Evolutionary conservation across 2,329 filamentous ascomycete species (phyloP), one percentile per base, ranked within the genome.

Genomic region (Cladosporium oxysporum): DNA sequence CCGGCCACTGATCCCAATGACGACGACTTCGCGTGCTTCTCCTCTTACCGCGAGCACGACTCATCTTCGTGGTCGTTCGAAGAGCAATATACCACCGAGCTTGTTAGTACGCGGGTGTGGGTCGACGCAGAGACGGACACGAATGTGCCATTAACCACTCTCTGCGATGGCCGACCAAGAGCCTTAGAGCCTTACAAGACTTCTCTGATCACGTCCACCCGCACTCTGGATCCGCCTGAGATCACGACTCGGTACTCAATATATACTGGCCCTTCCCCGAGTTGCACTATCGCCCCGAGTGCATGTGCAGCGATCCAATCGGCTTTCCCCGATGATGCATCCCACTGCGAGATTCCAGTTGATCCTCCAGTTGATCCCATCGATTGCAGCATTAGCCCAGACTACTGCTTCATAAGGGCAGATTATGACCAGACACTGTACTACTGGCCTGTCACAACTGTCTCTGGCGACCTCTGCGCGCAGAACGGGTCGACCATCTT

Each of bases 361-460:
- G 29, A 53, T 12, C 49, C 33, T 8, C 44, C 44, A n/a, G 44
- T 2, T n/a, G 29, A 53, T 12, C 49, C 33, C 35, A 28, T 64
- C 5, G 37, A 41, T 12, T 64, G 62, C 62, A 37, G n/a, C 52
- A 47, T 58, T 11, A 35, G 37, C 52, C 52, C 62, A 26, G 41
- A 52, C 41, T 33, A 37, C 52, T 64, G 62, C 37, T 44, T 64
- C 53, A 58, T 64, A 2, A 14, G 16, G 0, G 53, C 31, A 2
- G 29, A n/a, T 6, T 16, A 35, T 10, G 33, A 21, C 41, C 33
- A 50, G 23, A 64, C 26, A 4, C 62, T 64, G 7, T 58, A 41
- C 53, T 64, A 58, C 53, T 64, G 62, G 62, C 62, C 62, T 26
- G 37, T 58, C n/a, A 64, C 52, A 5, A 64, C 62, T 8, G 62